phyloP scores from a whole-genome alignment of 805 yeast genomes.

The Clavispora fructus region DNA sequence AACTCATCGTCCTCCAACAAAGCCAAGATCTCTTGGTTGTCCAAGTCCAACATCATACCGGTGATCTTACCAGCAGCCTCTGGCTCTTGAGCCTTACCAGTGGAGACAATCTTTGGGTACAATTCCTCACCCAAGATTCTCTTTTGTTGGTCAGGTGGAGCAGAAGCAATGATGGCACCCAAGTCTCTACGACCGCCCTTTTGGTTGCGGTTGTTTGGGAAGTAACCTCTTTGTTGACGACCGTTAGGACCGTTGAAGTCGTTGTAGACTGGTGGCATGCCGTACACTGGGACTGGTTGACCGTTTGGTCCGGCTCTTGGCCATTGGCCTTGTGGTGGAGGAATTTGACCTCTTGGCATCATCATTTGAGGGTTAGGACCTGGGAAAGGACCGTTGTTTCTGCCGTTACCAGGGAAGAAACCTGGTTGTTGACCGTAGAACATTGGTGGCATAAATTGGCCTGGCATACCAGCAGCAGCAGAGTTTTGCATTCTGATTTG shows the following conservation, averaged over 20 bases:
- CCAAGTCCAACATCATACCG: constrained; percentile 97
- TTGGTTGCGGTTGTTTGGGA: constrained; percentile 44
- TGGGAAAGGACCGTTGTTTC: constrained; percentile 72
- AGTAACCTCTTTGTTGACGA: constrained; percentile 59
- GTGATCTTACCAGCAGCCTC: constrained; percentile 98
- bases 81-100: constrained; percentile 81
- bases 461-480: constrained; percentile 79
- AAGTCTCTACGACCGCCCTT: constrained; percentile 44
- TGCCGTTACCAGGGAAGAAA: constrained; percentile 71
- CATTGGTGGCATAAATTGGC: constrained; percentile 84
- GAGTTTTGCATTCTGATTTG: constrained; percentile 98
- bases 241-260: constrained; percentile 41
- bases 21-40: constrained; percentile 82
- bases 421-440: constrained; percentile 83
- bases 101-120: constrained; percentile 84
- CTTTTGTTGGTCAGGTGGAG: constrained; percentile 90
- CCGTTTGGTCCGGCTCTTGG: constrained; percentile 76
- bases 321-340: constrained; percentile 65
- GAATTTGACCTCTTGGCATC: constrained; percentile 65
- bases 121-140: constrained; percentile 96
- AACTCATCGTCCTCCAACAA: constrained; percentile 86
- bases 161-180: constrained; percentile 56
- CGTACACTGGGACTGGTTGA: constrained; percentile 78
- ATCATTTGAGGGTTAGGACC: constrained; percentile 79
- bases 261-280: constrained; percentile 72